phyloP scores from a whole-genome alignment of 2,329 filamentous ascomycete genomes.

The Hypoxylon sp. region DNA sequence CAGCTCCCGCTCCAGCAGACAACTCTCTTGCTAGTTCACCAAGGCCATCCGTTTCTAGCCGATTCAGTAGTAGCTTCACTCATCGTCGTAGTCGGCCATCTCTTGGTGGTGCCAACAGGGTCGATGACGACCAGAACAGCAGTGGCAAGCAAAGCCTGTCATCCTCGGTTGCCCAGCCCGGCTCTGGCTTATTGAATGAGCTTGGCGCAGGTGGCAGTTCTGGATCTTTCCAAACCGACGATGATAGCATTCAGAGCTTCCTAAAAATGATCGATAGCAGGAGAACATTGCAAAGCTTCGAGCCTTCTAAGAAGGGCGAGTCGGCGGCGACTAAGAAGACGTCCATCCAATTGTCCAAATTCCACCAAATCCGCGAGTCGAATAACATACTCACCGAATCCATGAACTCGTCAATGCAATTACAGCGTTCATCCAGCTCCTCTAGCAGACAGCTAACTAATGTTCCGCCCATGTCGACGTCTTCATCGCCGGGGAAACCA shows the following conservation, averaged over 20 bases:
- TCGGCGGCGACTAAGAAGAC: slow-evolving; percentile 78
- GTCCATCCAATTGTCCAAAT: slow-evolving; percentile 84
- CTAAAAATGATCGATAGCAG: slow-evolving; percentile 89
- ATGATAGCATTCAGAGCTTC: slow-evolving; percentile 95
- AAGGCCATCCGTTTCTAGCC: slow-evolving; percentile 80
- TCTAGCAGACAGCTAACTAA: slow-evolving; percentile 73
- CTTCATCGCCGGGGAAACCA: slow-evolving; percentile 90
- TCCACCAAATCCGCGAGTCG: slow-evolving; percentile 89
- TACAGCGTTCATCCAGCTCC: slow-evolving; percentile 86
- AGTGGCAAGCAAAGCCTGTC: slow-evolving; percentile 85
- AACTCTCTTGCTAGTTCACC: slow-evolving; percentile 82
- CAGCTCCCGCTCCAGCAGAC: slow-evolving; percentile 71
- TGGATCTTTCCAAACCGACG: slow-evolving; percentile 80
- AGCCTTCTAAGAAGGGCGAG: slow-evolving; percentile 76
- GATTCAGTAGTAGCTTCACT: slow-evolving; percentile 95
- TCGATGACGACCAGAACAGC: slow-evolving; percentile 81
- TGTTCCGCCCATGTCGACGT: slow-evolving; percentile 81
- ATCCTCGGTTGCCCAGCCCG: slow-evolving; percentile 79
- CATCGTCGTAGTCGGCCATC: slow-evolving; percentile 85
- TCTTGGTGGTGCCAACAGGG: slow-evolving; percentile 78
- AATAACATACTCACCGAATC: slow-evolving; percentile 92
- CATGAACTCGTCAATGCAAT: slow-evolving; percentile 88
- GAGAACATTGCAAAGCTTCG: slow-evolving; percentile 87
- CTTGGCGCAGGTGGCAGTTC: slow-evolving; percentile 76
- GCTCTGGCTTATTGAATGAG: slow-evolving; percentile 84